Evolutionary conservation across 805 yeast genomes (phyloP), one percentile per base, ranked within the genome.

Genomic region (Ogataea allantospora): DNA sequence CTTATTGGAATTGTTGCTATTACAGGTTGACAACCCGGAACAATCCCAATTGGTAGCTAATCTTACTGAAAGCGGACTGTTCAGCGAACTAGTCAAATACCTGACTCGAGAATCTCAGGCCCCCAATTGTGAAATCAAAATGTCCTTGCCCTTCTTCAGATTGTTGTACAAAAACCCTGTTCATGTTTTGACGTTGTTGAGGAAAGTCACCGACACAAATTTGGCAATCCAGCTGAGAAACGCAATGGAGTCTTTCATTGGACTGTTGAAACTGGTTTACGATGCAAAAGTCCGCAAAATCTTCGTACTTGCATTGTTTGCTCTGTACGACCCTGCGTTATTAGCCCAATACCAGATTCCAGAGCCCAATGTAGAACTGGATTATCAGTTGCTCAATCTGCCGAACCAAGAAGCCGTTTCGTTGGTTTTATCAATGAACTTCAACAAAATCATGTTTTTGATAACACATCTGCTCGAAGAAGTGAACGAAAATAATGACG

Each of bases 201-300:
- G 58, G 36, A 60, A 7, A 36, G 61, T 24, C 60, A 65, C 47
- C 27, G 54, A 45, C 11, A 34, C 42, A 27, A 35, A 42, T 30
- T 34, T 44, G n/a, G 29, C 53, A 2, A 33, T 45, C 4, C 33
- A 45, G 23, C 40, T 54, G 30, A 42, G 44, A 38, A 42, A 30
- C 14, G 47, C 45, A 21, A 41, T 42, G 55, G 55, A 43, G 33
- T 56, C 51, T 29, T 60, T 51, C 48, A 54, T 36, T 25, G 40
- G 37, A 44, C 55, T 53, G 47, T 62, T 65, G 46, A 61, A 56
- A 40, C 75, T 76, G 42, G 73, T 85, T 40, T 84, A 83, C 27
- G 88, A 81, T 51, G 89, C 95, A 1, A 71, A 86, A 42, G 77
- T 78, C 48, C 77, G 83, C 44, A 91, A 91, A 58, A 64, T 62